A percentile compares a stretch with the other conserved stretches of the same genome.
These are phyloP conservation scores for Apiospora marii DNA, from an alignment of 2,329 filamentous ascomycete species.

Conservation along the genomic window DNA sequence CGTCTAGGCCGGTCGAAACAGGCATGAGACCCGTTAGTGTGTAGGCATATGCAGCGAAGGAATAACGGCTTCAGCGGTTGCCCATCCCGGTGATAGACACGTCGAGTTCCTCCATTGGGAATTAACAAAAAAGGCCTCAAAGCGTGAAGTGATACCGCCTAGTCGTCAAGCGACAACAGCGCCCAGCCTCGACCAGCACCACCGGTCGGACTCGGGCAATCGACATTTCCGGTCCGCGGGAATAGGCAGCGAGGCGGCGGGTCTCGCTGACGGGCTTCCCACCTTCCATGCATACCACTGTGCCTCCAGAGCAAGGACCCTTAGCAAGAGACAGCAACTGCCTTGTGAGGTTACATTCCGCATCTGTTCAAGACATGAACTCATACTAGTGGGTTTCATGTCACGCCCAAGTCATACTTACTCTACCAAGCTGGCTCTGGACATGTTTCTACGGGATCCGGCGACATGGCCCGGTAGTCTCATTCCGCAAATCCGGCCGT, in stretches of 20 bases:
- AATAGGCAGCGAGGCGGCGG: neutral
- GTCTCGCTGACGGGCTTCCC: neutral
- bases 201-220: conserved; percentile 14
- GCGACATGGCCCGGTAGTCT: conserved; percentile 2
- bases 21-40: conserved; percentile 20
- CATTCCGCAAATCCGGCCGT: neutral
- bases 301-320: neutral
- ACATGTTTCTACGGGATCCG: neutral
- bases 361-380: conserved; percentile 8
- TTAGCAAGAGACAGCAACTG: conserved; percentile 19
- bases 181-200: neutral
- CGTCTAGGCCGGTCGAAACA: neutral
- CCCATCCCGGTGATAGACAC: conserved; percentile 13
- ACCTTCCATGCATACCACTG: neutral
- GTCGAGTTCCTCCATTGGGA: neutral
- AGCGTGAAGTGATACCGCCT: conserved; percentile 4
- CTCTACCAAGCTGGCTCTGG: neutral
- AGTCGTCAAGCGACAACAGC: neutral
- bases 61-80: conserved; percentile 13
- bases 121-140: neutral
- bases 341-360: conserved; percentile 20
- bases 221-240: conserved; percentile 2
- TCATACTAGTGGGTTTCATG: conserved; percentile 14
- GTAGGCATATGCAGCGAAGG: neutral
- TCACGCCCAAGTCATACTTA: neutral